Evolutionary conservation across 768 basidiomycete genomes (phyloP).

Genomic region (Pleurotus salmoneostramineus): DNA sequence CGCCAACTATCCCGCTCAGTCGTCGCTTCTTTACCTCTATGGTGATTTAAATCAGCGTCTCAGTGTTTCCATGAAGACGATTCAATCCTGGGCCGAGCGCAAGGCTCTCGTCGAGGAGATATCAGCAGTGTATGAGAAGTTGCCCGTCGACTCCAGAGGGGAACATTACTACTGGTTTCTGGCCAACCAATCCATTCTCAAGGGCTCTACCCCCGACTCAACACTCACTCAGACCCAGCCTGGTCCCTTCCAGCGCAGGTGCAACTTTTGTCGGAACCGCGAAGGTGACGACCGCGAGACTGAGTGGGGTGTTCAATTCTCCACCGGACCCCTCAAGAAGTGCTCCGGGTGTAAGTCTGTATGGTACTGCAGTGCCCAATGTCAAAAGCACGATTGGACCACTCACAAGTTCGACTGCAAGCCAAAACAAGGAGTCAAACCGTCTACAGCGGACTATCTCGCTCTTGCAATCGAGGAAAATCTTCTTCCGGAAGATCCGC

Average conservation of each 20-base stretch:
- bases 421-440: conserved; percentile 13
- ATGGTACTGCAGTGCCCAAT: conserved; percentile 29
- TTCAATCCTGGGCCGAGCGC: neutral
- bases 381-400: conserved; percentile 25
- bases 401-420: conserved; percentile 32
- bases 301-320: neutral
- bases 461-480: conserved; percentile 20
- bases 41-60: neutral
- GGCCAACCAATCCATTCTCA: neutral
- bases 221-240: too few relatives aligned
- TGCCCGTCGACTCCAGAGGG: neutral
- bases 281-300: neutral
- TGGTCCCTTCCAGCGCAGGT: neutral
- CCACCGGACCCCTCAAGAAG: neutral
- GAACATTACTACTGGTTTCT: neutral
- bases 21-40: neutral
- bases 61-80: neutral
- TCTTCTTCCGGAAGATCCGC: conserved; percentile 23
- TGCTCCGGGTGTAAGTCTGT: conserved; percentile 20
- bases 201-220: neutral
- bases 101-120: conserved; percentile 1
- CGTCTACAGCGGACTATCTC: conserved; percentile 28
- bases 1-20: neutral
- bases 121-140: neutral
- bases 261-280: neutral